phyloP scores from a whole-genome alignment of 345 rosid genomes.

The Noccaea bulbosa region DNA sequence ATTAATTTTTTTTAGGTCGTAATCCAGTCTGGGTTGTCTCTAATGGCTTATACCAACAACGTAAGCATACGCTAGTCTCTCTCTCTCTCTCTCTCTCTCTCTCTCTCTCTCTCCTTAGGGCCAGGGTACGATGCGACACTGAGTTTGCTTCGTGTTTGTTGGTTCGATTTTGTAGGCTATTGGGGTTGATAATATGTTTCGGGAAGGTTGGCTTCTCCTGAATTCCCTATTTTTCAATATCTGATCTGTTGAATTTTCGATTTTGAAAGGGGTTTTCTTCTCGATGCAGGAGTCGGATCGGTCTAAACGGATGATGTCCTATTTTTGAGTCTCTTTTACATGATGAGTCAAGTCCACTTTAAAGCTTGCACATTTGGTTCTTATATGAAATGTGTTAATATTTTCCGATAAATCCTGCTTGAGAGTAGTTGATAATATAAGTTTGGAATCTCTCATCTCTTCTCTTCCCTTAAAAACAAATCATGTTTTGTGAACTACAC shows the following conservation, averaged over 20 bases:
- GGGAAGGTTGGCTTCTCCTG: slow-evolving; percentile 54
- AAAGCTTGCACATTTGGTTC: background rate
- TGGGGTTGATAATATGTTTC: slow-evolving; percentile 85
- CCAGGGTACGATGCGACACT: background rate
- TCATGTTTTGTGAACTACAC: slow-evolving; percentile 12
- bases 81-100: no score
- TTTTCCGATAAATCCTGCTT: slow-evolving; percentile 1
- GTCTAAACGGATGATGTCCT: slow-evolving; percentile 36
- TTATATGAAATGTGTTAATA: background rate
- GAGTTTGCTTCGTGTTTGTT: background rate
- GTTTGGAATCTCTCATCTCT: background rate
- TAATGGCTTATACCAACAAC: no score
- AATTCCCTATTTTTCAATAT: background rate
- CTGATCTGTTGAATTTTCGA: slow-evolving; percentile 1
- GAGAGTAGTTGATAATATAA: slow-evolving; percentile 2
- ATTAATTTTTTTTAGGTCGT: no score
- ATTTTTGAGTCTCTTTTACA: no score
- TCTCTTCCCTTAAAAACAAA: background rate
- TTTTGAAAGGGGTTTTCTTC: slow-evolving; percentile 4
- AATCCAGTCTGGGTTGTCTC: no score
- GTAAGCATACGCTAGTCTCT: no score
- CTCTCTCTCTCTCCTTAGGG: no score
- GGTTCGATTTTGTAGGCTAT: slow-evolving; percentile 46
- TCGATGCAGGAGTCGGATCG: slow-evolving; percentile 70
- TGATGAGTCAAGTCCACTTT: background rate